These are phyloP conservation scores for Antonospora locustae DNA, from an alignment of 371 early-diverging fungal species.

Conservation along the genomic window DNA sequence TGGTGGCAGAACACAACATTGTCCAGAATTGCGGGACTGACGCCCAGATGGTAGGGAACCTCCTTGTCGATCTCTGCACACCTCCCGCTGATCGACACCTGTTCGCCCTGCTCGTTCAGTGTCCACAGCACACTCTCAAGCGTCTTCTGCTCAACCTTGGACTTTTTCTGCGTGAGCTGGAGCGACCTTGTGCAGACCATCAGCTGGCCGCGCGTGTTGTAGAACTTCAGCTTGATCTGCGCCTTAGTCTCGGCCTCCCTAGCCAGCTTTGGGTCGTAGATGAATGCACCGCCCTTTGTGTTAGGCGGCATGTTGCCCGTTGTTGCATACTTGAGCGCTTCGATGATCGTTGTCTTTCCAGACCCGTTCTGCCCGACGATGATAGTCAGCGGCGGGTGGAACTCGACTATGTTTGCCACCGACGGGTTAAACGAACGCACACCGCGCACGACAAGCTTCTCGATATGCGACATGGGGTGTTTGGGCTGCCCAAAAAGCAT, in stretches of 20 bases:
- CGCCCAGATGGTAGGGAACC: constrained; percentile 69
- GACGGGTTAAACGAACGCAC: constrained; percentile 78
- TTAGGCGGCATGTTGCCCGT: constrained; percentile 89
- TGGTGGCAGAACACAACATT: constrained; percentile 98
- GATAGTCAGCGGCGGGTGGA: constrained; percentile 81
- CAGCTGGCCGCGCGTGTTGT: constrained; percentile 61
- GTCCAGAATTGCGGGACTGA: constrained; percentile 76
- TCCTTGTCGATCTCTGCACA: constrained; percentile 73
- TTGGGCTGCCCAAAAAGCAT: too few relatives aligned
- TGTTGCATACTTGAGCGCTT: constrained; percentile 82
- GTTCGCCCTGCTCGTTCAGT: constrained; percentile 44
- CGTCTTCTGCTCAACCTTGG: constrained; percentile 61
- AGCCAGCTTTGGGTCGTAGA: constrained; percentile 81
- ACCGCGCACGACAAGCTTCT: constrained; percentile 68
- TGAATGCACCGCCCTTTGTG: constrained; percentile 67
- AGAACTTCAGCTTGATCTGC: constrained; percentile 74
- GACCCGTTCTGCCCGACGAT: constrained; percentile 92
- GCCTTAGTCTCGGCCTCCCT: constrained; percentile 72
- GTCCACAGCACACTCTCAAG: constrained; percentile 58
- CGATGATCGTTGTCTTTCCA: constrained; percentile 97
- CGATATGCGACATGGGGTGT: too few relatives aligned
- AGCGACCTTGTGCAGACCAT: constrained; percentile 68
- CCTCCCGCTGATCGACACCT: constrained; percentile 61
- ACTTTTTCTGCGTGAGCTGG: constrained; percentile 62
- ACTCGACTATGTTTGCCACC: constrained; percentile 64